Evolutionary conservation across 257 asterid genomes (phyloP), one percentile per base, ranked within the genome.

Genomic region (Lithospermum erythrorhizon): DNA sequence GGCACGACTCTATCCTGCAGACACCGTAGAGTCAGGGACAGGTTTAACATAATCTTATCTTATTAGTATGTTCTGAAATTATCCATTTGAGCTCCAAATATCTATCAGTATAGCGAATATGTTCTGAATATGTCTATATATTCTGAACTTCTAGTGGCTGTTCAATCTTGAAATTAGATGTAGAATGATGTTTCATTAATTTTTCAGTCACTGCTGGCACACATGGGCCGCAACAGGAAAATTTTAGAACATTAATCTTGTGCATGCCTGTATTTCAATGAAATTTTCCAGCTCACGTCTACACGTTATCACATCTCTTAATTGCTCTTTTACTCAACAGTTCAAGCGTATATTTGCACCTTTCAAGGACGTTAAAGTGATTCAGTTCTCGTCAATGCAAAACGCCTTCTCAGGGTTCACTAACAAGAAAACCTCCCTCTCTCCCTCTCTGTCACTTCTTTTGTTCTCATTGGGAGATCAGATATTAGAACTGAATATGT

Each of bases 351-450:
- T 79, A 68, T 89, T 93, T 82, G 78, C 95, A 52, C 62, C 75
- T n/a, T 89, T 80, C 73, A 83, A 83, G 77, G 86, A 87, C 62
- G 81, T 84, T 67, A 89, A 89, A 83, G 94, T 89, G 66, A 80
- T 93, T 48, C 95, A 87, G 75, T 93, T 93, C 84, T 89, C 89
- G 49, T 70, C 96, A 37, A 83, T 93, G 96, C 95, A 89, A 75
- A 91, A 83, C 9, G 94, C 96, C 62, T 93, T 89, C 75, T 51
- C 37, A 60, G 94, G 97, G 70, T 93, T 93, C 83, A 70, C 82
- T 1, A 88, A 89, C 86, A 87, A 93, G 96, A 97, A 76, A 82
- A 29, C 70, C 62, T 63, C 30, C 72, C 52, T 6, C 13, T 66
- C 74, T 65, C n/a, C n/a, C 37, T 58, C 45, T 49, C 66, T 63